phyloP scores from a whole-genome alignment of 768 basidiomycete genomes.

The Lactarius sanguifluus region DNA sequence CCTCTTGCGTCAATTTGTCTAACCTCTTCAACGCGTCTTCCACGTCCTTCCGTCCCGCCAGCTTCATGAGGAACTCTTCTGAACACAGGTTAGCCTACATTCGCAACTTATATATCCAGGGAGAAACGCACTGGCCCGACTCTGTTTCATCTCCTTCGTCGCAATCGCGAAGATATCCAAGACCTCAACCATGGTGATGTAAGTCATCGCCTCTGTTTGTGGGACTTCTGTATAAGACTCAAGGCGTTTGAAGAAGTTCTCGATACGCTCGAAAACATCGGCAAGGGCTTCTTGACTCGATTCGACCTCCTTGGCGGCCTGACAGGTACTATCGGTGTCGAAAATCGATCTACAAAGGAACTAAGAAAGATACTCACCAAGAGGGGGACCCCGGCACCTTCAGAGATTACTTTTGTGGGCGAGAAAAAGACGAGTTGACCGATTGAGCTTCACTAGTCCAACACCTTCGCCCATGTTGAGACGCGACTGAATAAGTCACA shows the following conservation, averaged over 20 bases:
- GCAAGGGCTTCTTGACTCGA: neutral
- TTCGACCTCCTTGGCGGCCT: neutral
- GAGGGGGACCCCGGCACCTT: neutral
- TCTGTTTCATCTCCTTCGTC: neutral
- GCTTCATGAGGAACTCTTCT: neutral
- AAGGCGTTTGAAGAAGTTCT: neutral
- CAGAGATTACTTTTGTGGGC: neutral
- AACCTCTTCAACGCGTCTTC: neutral
- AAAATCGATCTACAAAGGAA: neutral
- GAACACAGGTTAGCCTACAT: neutral
- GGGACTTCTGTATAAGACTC: neutral
- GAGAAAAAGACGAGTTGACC: neutral
- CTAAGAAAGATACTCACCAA: neutral
- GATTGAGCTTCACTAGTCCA: neutral
- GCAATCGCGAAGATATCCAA: neutral
- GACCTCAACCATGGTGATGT: neutral
- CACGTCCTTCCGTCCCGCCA: neutral
- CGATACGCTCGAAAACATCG: neutral
- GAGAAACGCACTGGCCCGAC: neutral
- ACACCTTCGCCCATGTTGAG: too few relatives aligned
- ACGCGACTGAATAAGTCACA: too few relatives aligned
- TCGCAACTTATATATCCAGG: neutral
- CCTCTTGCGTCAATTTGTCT: neutral
- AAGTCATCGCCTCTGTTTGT: neutral
- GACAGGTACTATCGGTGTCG: neutral